Evolutionary conservation across 805 yeast species (phyloP).

Genomic region (Middelhovenomyces tepae): DNA sequence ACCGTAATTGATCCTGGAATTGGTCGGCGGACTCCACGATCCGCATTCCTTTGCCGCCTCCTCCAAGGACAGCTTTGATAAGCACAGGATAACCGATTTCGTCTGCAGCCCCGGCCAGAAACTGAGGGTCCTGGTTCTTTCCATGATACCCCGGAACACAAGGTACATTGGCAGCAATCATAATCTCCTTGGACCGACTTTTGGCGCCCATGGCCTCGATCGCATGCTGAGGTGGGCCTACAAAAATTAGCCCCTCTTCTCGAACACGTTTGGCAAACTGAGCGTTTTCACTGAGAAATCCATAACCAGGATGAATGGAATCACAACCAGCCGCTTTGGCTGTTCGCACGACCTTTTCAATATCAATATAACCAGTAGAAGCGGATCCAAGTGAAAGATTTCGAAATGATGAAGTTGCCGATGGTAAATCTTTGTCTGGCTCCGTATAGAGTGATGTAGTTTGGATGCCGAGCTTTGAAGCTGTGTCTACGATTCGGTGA

Average conservation of each 20-base stretch:
- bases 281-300: slow-evolving; percentile 42
- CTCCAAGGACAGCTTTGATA: slow-evolving; percentile 51
- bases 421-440: slow-evolving; percentile 22
- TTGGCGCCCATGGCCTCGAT: slow-evolving; percentile 30
- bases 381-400: slow-evolving; percentile 20
- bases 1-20: slow-evolving; percentile 39
- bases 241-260: slow-evolving; percentile 26
- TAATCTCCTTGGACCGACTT: slow-evolving; percentile 25
- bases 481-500: slow-evolving; percentile 22
- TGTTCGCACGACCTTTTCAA: slow-evolving; percentile 40
- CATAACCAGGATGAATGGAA: slow-evolving; percentile 51
- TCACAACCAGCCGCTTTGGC: slow-evolving; percentile 43
- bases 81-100: slow-evolving; percentile 40
- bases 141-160: slow-evolving; percentile 29
- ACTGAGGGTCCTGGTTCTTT: slow-evolving; percentile 22
- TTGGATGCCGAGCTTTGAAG: slow-evolving; percentile 24
- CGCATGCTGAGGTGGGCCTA: slow-evolving; percentile 27
- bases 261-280: slow-evolving; percentile 25
- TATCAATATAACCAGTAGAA: slow-evolving; percentile 26
- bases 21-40: slow-evolving; percentile 41
- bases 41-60: slow-evolving; percentile 52
- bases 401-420: slow-evolving; percentile 17
- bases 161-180: slow-evolving; percentile 27
- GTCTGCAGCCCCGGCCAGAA: slow-evolving; percentile 21
- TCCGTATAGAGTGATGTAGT: slow-evolving; percentile 26